Conservation (phyloP, 257 asterid genomes). For the Solanum bukasovii region DNA sequence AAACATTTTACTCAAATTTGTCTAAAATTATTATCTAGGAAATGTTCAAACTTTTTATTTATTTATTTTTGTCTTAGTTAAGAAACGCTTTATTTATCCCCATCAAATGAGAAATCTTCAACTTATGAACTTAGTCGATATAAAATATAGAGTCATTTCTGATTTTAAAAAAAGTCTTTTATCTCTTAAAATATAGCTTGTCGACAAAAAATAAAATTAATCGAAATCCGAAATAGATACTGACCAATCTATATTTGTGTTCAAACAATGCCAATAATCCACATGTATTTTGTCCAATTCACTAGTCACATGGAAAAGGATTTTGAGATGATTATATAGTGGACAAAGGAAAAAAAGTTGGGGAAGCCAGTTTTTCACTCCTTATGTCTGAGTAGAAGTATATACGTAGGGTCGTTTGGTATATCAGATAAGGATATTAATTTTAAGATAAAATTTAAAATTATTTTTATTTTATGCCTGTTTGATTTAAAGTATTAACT, state of each 20-base stretch:
- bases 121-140: background rate
- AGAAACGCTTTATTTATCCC: background rate
- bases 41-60: background rate
- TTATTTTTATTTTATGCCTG: background rate
- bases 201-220: fast-evolving
- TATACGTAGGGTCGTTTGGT: background rate
- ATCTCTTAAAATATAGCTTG: too few relatives aligned
- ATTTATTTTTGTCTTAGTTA: too few relatives aligned
- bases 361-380: background rate
- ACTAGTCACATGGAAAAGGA: background rate
- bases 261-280: background rate
- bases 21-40: background rate
- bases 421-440: too few relatives aligned
- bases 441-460: too few relatives aligned
- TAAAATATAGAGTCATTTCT: too few relatives aligned
- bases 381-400: background rate
- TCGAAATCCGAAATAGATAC: background rate
- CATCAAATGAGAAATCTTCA: too few relatives aligned
- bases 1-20: background rate
- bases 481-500: too few relatives aligned
- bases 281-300: background rate
- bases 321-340: background rate
- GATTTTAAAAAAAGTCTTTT: too few relatives aligned
- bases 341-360: background rate
- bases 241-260: background rate